Conservation (phyloP, 495 filamentous ascomycete species). For the Podospora sp. region DNA sequence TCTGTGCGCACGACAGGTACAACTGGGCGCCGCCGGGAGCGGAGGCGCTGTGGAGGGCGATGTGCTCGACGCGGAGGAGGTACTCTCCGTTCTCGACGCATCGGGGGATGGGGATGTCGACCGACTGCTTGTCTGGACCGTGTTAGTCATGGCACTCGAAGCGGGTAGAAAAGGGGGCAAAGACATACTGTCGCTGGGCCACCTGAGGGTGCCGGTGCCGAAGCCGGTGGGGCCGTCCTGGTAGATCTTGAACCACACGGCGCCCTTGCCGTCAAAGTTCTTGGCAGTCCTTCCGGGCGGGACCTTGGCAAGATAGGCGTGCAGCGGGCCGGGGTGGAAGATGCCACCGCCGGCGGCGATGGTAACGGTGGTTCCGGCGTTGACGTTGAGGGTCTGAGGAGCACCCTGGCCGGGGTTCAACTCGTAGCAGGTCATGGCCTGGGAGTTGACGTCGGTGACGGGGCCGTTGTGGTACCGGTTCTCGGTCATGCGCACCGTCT, state of each 20-base stretch:
- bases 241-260: constrained; percentile 58
- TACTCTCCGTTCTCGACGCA: constrained; percentile 59
- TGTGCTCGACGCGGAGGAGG: constrained; percentile 61
- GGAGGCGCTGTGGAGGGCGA: constrained; percentile 52
- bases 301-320: constrained; percentile 54
- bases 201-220: constrained; percentile 41
- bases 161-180: not conserved
- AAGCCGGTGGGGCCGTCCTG: constrained; percentile 44
- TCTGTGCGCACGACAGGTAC: constrained; percentile 54
- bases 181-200: constrained; percentile 46
- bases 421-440: constrained; percentile 48
- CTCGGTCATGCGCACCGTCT: constrained; percentile 52
- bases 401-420: constrained; percentile 26
- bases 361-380: constrained; percentile 19
- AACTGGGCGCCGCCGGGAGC: constrained; percentile 55
- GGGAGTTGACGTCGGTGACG: constrained; percentile 44
- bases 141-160: not conserved
- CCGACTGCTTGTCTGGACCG: constrained; percentile 29
- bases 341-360: constrained; percentile 24
- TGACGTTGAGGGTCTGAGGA: constrained; percentile 34
- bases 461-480: constrained; percentile 42
- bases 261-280: constrained; percentile 52
- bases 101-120: constrained; percentile 50
- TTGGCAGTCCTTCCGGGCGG: constrained; percentile 48
- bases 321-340: constrained; percentile 44